Conservation (phyloP, 1,284 basidiomycete species). For the Blastosporella zonata region DNA sequence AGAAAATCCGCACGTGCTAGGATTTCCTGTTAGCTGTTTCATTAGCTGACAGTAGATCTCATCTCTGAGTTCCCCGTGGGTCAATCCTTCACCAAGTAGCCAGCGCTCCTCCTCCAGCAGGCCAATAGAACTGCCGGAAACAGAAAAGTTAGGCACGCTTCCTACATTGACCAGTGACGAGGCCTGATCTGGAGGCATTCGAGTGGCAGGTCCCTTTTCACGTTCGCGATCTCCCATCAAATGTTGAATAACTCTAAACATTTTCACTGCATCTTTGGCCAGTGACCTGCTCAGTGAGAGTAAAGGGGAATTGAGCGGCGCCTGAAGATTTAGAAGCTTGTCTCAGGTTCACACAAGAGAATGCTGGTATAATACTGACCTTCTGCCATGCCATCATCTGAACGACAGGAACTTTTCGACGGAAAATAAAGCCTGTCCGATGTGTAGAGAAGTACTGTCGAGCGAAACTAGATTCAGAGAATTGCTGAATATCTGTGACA, state of each 20-base stretch:
- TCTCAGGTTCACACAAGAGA: neutral
- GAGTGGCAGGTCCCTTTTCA: constrained; percentile 49
- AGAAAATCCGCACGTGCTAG: constrained; percentile 50
- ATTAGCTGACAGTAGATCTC: constrained; percentile 91
- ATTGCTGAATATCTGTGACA: constrained; percentile 79
- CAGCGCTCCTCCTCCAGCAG: constrained; percentile 84
- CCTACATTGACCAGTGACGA: constrained; percentile 37
- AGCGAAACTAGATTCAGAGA: constrained; percentile 81
- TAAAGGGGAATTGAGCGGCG: constrained; percentile 69
- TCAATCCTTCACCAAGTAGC: constrained; percentile 76
- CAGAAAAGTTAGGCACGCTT: constrained; percentile 56
- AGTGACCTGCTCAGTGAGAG: constrained; percentile 65
- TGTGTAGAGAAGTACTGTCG: constrained; percentile 87
- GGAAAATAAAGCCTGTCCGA: constrained; percentile 79
- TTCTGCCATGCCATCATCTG: constrained; percentile 92
- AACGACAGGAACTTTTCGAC: constrained; percentile 73
- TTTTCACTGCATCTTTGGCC: constrained; percentile 74
- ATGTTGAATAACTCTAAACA: constrained; percentile 86
- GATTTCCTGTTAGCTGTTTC: constrained; percentile 86
- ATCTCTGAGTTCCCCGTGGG: constrained; percentile 80
- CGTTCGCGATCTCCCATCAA: constrained; percentile 90
- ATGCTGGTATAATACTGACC: constrained; percentile 32
- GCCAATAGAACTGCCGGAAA: constrained; percentile 35
- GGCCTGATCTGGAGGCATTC: constrained; percentile 38
- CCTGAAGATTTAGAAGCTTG: constrained; percentile 30